Evolutionary conservation across 129 eudicot genomes (phyloP), one percentile per base, ranked within the genome.

Genomic region (Apium graveolens): DNA sequence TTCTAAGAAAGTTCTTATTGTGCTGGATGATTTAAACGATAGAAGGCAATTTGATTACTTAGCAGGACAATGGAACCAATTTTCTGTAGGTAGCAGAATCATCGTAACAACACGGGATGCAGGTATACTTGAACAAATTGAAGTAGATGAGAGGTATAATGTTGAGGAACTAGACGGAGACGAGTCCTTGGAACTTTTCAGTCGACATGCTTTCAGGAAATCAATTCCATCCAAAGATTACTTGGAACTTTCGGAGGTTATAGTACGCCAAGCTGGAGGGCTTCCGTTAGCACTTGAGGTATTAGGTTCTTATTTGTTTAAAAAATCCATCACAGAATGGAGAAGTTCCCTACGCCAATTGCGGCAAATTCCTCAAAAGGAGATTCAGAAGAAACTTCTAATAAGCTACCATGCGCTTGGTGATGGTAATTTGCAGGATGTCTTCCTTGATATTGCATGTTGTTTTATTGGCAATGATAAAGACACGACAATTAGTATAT

Each of bases 1-100:
- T 34, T 17, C 35, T n/a, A 77, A 70, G 55, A 72, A 32, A 29
- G 78, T 74, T 73, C 83, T 80, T 1, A 11, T 80, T 0, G 74
- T 80, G 73, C 62, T 80, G 2, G 83, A 80, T 43, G 83, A 80
- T 42, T 77, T 80, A 20, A 13, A 31, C 71, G 3, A 65, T 18
- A 27, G 35, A 65, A 11, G 18, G 35, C 71, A 65, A 65, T 65
- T 27, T 4, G 38, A 65, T 10, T 65, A 11, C 37, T 65, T 38
- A 5, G 6, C 41, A 38, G 41, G 41, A 38, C 41, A 38, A 4
- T 38, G 41, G 41, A 38, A 38, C 6, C 41, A 38, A 38, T 38
- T 38, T 38, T 4, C 20, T 66, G 16, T 0, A 32, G 72, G 41
- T 11, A 66, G 72, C 24, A 66, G 21, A 32, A 66, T 66, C 14